phyloP scores from a whole-genome alignment of 805 yeast genomes.

The Barnettozyma sucrosica region DNA sequence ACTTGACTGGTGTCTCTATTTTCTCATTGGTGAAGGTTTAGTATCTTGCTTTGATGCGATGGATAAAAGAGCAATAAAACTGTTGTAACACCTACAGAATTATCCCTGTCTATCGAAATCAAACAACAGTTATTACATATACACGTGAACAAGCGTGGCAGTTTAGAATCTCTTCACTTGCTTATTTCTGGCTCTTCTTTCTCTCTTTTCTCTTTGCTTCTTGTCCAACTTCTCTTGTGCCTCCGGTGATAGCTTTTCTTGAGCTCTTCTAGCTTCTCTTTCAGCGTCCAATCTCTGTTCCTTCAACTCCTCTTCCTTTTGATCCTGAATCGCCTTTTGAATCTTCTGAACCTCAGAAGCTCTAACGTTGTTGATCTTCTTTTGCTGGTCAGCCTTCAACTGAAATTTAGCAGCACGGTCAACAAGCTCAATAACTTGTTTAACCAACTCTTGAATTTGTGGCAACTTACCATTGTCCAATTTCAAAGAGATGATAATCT shows the following conservation, averaged over 20 bases:
- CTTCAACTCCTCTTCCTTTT: slow-evolving; percentile 60
- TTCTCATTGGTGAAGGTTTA: slow-evolving; percentile 45
- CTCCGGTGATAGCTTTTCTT: slow-evolving; percentile 57
- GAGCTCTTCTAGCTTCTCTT: slow-evolving; percentile 55
- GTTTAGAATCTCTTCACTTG: slow-evolving; percentile 20
- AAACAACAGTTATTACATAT: no score
- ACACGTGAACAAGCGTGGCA: neutral
- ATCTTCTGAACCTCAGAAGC: slow-evolving; percentile 66
- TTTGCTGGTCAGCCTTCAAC: slow-evolving; percentile 69
- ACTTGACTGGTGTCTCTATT: slow-evolving; percentile 44
- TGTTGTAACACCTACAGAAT: neutral
- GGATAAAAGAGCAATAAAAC: slow-evolving; percentile 25
- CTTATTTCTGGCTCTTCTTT: slow-evolving; percentile 62
- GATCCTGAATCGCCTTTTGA: slow-evolving; percentile 59
- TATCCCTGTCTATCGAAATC: neutral
- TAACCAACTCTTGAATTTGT: slow-evolving; percentile 45
- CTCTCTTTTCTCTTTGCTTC: slow-evolving; percentile 76
- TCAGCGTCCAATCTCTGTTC: slow-evolving; percentile 66
- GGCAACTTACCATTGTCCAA: slow-evolving; percentile 38
- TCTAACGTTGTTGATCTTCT: slow-evolving; percentile 75
- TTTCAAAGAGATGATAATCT: slow-evolving; percentile 49
- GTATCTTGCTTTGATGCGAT: slow-evolving; percentile 49
- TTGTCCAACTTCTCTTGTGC: slow-evolving; percentile 75
- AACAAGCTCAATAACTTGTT: slow-evolving; percentile 51
- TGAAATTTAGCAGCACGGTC: slow-evolving; percentile 43